Evolutionary conservation across 1,284 basidiomycete genomes (phyloP).

Genomic region (Limonomyces culmigenus): DNA sequence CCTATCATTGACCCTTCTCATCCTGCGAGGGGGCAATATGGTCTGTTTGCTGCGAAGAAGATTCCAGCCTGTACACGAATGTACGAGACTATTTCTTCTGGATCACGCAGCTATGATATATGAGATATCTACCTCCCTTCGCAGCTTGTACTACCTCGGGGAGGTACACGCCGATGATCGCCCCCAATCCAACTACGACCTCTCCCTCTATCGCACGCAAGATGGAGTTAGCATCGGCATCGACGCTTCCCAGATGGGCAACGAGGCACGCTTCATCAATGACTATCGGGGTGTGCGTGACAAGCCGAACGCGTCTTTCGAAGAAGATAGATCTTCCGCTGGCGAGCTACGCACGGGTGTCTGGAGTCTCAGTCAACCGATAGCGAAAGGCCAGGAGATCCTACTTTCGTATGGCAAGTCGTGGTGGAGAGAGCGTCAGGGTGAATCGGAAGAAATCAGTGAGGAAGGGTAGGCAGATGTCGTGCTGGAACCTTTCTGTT

Average conservation of each 20-base stretch:
- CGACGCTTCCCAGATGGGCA: conserved; percentile 64
- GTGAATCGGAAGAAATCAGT: too few relatives aligned
- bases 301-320: conserved; percentile 64
- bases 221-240: conserved; percentile 42
- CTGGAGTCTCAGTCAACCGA: conserved; percentile 39
- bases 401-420: conserved; percentile 84
- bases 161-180: conserved; percentile 69
- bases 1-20: conserved; percentile 29
- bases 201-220: conserved; percentile 51
- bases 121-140: too few relatives aligned
- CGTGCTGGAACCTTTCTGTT: too few relatives aligned
- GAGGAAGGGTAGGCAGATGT: too few relatives aligned
- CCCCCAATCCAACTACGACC: conserved; percentile 66
- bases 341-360: conserved; percentile 69
- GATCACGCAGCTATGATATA: not conserved
- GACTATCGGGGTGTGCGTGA: conserved; percentile 63
- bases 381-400: conserved; percentile 75
- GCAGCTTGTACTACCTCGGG: conserved; percentile 73
- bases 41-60: conserved; percentile 64
- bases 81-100: not conserved
- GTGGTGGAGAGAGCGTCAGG: conserved; percentile 72
- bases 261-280: conserved; percentile 78
- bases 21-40: conserved; percentile 70
- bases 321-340: conserved; percentile 31
- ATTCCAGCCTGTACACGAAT: conserved; percentile 31